Evolutionary conservation across 2,329 filamentous ascomycete species (phyloP).

Genomic region (Aspergillus sp.): DNA sequence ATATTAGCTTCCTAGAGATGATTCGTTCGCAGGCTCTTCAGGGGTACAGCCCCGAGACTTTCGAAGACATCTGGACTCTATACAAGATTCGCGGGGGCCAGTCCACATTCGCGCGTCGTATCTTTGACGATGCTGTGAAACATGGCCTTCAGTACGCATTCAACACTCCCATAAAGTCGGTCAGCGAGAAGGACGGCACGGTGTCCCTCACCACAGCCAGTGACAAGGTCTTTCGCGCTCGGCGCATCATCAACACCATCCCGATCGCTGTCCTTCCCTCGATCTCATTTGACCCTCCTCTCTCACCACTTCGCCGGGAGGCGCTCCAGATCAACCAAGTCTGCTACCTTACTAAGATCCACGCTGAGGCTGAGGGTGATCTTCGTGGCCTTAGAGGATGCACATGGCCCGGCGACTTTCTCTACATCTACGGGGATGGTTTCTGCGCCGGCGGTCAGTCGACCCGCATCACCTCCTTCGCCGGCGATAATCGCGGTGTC

Average conservation of each 20-base stretch:
- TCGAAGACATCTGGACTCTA: background rate
- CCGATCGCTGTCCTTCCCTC: background rate
- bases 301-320: constrained; percentile 17
- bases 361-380: constrained; percentile 6
- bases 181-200: background rate
- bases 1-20: constrained; percentile 21
- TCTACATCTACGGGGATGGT: background rate
- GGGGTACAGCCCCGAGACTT: constrained; percentile 16
- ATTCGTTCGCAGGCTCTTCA: constrained; percentile 27
- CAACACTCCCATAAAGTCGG: background rate
- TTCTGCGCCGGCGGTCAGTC: background rate
- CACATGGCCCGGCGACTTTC: background rate
- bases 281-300: constrained; percentile 25
- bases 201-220: background rate
- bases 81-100: constrained; percentile 23
- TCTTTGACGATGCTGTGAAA: background rate
- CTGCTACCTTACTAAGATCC: constrained; percentile 25
- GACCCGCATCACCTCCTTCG: background rate
- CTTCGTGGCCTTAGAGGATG: background rate
- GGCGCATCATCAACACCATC: background rate
- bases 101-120: constrained; percentile 9
- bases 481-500: background rate
- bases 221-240: background rate
- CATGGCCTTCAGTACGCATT: background rate
- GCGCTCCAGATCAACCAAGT: constrained; percentile 22